A percentile compares a stretch with the other conserved stretches of the same genome.
Conservation (phyloP, 2,329 filamentous ascomycete genomes). For the Ilyonectria destructans region DNA sequence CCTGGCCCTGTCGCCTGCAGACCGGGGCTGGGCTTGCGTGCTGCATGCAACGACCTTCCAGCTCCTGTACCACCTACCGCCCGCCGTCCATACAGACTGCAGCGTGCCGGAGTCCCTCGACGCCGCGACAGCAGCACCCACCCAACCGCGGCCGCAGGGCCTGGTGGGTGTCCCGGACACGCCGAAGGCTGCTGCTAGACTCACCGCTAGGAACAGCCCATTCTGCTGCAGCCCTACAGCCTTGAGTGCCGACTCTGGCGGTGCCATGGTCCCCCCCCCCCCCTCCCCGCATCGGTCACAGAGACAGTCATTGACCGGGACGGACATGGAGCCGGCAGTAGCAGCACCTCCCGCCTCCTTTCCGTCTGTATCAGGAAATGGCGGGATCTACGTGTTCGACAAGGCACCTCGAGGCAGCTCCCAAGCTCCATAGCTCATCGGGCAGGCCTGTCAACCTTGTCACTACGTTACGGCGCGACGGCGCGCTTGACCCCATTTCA, state of each 20-base stretch:
- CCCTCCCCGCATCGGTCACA: conserved; percentile 24
- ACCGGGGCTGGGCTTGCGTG: conserved; percentile 2
- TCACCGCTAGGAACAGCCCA: conserved; percentile 46
- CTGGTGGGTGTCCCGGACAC: conserved; percentile 42
- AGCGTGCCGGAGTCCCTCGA: neutral
- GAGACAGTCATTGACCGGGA: conserved; percentile 15
- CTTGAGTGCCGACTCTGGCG: conserved; percentile 31
- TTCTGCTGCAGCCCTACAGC: conserved; percentile 48
- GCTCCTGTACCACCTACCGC: too few relatives aligned
- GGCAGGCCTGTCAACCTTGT: conserved; percentile 29
- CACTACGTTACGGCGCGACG: conserved; percentile 5
- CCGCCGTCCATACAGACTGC: too few relatives aligned
- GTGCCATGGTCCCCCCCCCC: conserved; percentile 2
- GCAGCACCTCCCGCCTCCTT: conserved; percentile 10
- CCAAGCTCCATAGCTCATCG: conserved; percentile 1
- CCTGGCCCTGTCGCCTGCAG: conserved; percentile 1
- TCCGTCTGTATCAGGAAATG: conserved; percentile 23
- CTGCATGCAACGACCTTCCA: conserved; percentile 17
- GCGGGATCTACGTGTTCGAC: conserved; percentile 28
- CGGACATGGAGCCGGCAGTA: conserved; percentile 6
- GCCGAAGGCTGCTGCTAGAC: conserved; percentile 44
- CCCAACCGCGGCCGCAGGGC: conserved; percentile 35
- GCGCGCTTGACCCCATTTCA: conserved; percentile 13
- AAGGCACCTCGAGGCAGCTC: neutral
- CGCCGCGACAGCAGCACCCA: conserved; percentile 23